These are phyloP conservation scores for Yarrowia alimentaria DNA, from an alignment of 805 yeast species.

Conservation along the genomic window DNA sequence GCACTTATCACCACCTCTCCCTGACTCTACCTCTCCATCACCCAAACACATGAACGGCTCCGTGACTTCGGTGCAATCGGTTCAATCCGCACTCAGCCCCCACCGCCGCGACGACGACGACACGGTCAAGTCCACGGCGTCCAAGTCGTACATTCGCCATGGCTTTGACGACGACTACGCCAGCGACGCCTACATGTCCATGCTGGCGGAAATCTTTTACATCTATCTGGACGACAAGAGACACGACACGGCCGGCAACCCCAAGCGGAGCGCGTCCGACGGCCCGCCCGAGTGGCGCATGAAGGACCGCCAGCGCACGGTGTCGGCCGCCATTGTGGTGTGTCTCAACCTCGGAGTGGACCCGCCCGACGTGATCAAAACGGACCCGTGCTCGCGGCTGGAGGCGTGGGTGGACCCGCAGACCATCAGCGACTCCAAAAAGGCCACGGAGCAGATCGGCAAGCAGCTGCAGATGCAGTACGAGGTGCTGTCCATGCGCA, in stretches of 20 bases:
- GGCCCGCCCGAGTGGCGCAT: conserved; percentile 81
- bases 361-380: conserved; percentile 92
- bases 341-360: conserved; percentile 94
- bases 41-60: conserved; percentile 24
- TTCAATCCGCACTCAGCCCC: conserved; percentile 1
- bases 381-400: conserved; percentile 85
- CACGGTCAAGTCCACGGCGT: conserved; percentile 29
- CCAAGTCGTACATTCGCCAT: conserved; percentile 49
- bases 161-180: conserved; percentile 60
- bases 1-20: not conserved
- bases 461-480: conserved; percentile 83
- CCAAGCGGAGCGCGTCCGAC: conserved; percentile 47
- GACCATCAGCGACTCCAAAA: conserved; percentile 75
- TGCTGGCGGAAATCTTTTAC: conserved; percentile 59
- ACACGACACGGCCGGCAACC: conserved; percentile 86
- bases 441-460: conserved; percentile 88
- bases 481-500: conserved; percentile 81
- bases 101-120: conserved; percentile 21
- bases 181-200: conserved; percentile 49
- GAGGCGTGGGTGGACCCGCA: conserved; percentile 96
- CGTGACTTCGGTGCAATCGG: conserved; percentile 24
- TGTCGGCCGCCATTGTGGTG: conserved; percentile 85
- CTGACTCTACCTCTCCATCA: not conserved
- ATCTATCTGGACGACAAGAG: conserved; percentile 89
- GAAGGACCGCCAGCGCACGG: conserved; percentile 87